These are phyloP conservation scores for Hypomyces perniciosus DNA, from an alignment of 2,329 filamentous ascomycete species.

Conservation along the genomic window DNA sequence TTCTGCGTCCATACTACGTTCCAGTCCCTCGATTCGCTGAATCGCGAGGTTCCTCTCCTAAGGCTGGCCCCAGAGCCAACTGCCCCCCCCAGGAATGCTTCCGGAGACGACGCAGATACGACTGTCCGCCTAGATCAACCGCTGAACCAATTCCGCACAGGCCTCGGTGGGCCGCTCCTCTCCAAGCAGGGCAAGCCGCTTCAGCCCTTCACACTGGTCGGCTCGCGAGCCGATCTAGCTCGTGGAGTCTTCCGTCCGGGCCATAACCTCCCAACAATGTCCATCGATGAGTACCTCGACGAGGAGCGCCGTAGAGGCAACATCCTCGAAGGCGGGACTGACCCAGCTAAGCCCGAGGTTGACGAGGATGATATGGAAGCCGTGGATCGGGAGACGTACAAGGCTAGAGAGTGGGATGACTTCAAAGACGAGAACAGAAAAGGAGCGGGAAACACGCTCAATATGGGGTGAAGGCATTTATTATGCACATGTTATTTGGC, in stretches of 20 bases:
- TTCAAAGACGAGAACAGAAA: slow-evolving; percentile 85
- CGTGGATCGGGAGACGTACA: slow-evolving; percentile 84
- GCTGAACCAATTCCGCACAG: slow-evolving; percentile 44
- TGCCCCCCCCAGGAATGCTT: slow-evolving; percentile 24
- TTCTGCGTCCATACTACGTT: slow-evolving; percentile 75
- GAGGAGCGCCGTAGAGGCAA: slow-evolving; percentile 80
- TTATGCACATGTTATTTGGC: too few species aligned
- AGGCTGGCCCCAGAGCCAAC: slow-evolving; percentile 59
- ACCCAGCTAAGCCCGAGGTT: slow-evolving; percentile 61
- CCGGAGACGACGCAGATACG: slow-evolving; percentile 36
- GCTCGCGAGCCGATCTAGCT: slow-evolving; percentile 67
- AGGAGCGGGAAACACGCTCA: slow-evolving; percentile 76
- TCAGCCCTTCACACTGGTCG: slow-evolving; percentile 82
- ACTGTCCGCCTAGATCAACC: slow-evolving; percentile 69
- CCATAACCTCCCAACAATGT: slow-evolving; percentile 95
- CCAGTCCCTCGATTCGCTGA: slow-evolving; percentile 78
- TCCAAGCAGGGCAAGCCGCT: slow-evolving; percentile 76
- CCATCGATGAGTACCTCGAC: slow-evolving; percentile 93
- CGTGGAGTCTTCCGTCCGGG: slow-evolving; percentile 82
- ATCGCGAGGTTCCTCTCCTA: slow-evolving; percentile 77
- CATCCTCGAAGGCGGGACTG: slow-evolving; percentile 86
- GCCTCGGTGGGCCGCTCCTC: slow-evolving; percentile 64
- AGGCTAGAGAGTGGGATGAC: slow-evolving; percentile 92
- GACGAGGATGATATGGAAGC: slow-evolving; percentile 90
- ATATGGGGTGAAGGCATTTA: slow-evolving; percentile 51